Conservation (phyloP, 257 asterid genomes). For the Anisodus acutangulus region DNA sequence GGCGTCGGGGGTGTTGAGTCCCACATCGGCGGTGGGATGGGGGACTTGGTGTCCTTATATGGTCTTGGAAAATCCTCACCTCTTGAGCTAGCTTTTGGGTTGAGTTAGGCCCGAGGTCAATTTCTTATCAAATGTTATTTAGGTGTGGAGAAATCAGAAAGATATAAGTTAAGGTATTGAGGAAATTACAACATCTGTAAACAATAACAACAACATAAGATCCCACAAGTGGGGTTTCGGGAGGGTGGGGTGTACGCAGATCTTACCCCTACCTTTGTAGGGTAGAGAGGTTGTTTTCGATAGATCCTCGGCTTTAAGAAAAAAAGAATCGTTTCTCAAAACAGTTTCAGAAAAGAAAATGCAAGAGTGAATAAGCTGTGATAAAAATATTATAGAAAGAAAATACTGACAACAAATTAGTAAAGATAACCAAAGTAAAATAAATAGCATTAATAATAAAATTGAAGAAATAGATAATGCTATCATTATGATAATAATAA, state of each 20-base stretch:
- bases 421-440: neutral
- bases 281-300: neutral
- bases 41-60: neutral
- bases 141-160: too few relatives aligned
- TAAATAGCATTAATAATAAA: neutral
- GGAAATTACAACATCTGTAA: too few relatives aligned
- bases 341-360: neutral
- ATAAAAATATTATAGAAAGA: neutral
- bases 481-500: neutral
- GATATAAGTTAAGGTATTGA: too few relatives aligned
- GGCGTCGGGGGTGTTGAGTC: neutral
- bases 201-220: neutral
- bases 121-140: too few relatives aligned
- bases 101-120: too few relatives aligned
- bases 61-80: neutral
- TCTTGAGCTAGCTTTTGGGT: too few relatives aligned
- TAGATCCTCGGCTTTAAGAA: neutral
- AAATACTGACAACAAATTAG: neutral
- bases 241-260: neutral
- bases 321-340: neutral
- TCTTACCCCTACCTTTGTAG: neutral
- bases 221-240: neutral
- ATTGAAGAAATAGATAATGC: neutral
- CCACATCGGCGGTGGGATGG: neutral
- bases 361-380: neutral